Base-by-base conservation (phyloP, 805 yeast genomes). In the Starmerella stellata region DNA sequence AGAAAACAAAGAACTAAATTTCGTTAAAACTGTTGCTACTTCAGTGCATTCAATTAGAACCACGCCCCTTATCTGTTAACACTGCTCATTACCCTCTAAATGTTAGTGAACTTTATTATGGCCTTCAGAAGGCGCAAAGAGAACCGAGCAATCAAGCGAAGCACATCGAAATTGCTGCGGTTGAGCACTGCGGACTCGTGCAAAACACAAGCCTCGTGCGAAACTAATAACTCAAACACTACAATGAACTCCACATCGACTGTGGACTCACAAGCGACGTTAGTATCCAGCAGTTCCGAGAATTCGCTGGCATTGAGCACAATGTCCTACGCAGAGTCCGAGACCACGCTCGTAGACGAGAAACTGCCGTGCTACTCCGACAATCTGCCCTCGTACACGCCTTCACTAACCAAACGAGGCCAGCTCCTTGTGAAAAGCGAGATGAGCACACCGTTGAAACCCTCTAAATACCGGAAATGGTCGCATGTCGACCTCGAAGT, bases 361-460 rank as follows among this genome's bases (percentile, higher is more conserved):
- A 17, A 15, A 13, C 19, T 29, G 14, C 32, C 32, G 25, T 32
- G 17, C 25, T 20, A 21, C 25, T 25, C 15, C 21, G 75, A 72
- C 34, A 29, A 23, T 2, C 67, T 78, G 4, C 95, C 95, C 1
- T 39, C 43, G 0, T 80, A 81, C 54, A 37, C 67, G 0, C 78
- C 94, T 0, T 67, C 92, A 0, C 71, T 78, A 1, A 66, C 71
- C 47, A 68, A 72, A 38, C 51, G 72, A 2, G 75, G 80, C 0
- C 50, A 69, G 1, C 65, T 76, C 1, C 54, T 68, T 5, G 63
- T 83, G 49, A 85, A 83, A 52, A 51, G 67, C 35, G 95, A 83
- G 56, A 73, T 83, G 76, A 44, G 71, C 1, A 67, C 80, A 3
- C 95, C 95, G 0, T 78, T 75, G 52, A 83, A 77, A 47, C 62